Evolutionary conservation across 768 basidiomycete genomes (phyloP).

Genomic region (Collybia nuda): DNA sequence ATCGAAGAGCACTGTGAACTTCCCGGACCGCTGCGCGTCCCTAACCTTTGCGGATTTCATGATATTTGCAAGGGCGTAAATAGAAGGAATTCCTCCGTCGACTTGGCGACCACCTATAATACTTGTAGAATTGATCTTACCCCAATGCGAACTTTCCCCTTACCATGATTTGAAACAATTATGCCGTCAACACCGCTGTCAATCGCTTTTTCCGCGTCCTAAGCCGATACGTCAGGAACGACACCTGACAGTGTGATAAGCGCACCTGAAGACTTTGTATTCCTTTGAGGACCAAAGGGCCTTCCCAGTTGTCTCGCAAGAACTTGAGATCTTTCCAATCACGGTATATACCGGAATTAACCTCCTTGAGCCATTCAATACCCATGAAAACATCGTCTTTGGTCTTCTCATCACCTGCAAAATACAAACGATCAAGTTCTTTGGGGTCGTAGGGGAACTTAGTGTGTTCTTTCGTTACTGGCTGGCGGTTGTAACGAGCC

Average conservation of each 20-base stretch:
- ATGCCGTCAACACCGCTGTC: conserved; percentile 70
- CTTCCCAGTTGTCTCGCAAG: conserved; percentile 73
- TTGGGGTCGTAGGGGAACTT: conserved; percentile 61
- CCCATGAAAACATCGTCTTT: conserved; percentile 47
- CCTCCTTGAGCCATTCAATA: conserved; percentile 60
- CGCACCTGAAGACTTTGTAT: conserved; percentile 64
- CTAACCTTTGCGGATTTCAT: conserved; percentile 59
- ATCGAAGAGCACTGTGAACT: conserved; percentile 71
- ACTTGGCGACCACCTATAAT: conserved; percentile 65
- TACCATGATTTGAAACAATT: conserved; percentile 80
- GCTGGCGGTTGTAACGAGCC: conserved; percentile 49
- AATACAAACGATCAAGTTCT: conserved; percentile 39
- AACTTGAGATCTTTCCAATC: conserved; percentile 74
- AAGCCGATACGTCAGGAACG: background rate
- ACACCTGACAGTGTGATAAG: conserved; percentile 5
- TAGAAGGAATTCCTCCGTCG: conserved; percentile 75
- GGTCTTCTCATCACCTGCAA: conserved; percentile 47
- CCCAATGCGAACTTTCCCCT: conserved; percentile 3
- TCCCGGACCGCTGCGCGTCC: conserved; percentile 56
- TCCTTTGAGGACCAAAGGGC: conserved; percentile 75
- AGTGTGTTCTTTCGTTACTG: conserved; percentile 35
- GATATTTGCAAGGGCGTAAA: conserved; percentile 70
- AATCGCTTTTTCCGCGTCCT: conserved; percentile 71
- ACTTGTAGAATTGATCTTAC: background rate
- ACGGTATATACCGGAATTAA: conserved; percentile 60